A percentile compares a stretch with the other conserved stretches of the same genome.
phyloP scores from a whole-genome alignment of 2,329 filamentous ascomycete genomes.

The Xylariaceae sp. region DNA sequence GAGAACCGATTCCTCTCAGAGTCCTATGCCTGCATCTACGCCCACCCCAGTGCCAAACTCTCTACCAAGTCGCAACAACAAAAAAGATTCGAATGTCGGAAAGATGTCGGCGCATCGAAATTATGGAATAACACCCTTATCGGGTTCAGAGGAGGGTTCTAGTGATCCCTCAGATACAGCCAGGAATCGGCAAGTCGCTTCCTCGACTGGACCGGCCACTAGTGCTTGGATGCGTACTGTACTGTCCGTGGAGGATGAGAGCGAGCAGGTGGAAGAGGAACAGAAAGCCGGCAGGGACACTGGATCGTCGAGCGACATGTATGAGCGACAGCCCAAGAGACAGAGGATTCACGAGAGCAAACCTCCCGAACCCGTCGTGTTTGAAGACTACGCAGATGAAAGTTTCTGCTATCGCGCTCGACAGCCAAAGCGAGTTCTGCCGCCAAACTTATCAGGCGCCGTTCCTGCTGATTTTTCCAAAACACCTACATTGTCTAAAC shows the following conservation, averaged over 20 bases:
- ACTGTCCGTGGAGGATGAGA: neutral
- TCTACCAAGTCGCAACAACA: constrained; percentile 5
- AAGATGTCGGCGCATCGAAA: constrained; percentile 19
- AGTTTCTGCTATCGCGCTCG: constrained; percentile 31
- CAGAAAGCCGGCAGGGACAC: neutral
- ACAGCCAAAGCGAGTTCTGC: constrained; percentile 15
- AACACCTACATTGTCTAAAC: constrained; percentile 13
- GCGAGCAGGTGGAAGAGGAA: neutral
- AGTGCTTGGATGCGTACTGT: neutral
- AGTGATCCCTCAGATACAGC: neutral
- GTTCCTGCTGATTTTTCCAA: neutral
- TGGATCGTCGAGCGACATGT: neutral
- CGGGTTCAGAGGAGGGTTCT: constrained; percentile 18
- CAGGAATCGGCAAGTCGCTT: neutral
- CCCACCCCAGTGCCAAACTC: constrained; percentile 20
- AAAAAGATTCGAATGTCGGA: neutral
- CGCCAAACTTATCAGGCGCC: neutral
- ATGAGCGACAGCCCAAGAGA: neutral
- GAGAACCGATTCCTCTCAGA: constrained; percentile 20
- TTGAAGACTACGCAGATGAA: constrained; percentile 26
- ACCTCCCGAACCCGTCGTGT: constrained; percentile 13
- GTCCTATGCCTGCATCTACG: constrained; percentile 16
- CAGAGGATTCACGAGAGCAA: constrained; percentile 3
- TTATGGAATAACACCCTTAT: constrained; percentile 28
- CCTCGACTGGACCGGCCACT: neutral